Conservation (phyloP, 495 filamentous ascomycete genomes). For the Podospora pseudoanserina region DNA sequence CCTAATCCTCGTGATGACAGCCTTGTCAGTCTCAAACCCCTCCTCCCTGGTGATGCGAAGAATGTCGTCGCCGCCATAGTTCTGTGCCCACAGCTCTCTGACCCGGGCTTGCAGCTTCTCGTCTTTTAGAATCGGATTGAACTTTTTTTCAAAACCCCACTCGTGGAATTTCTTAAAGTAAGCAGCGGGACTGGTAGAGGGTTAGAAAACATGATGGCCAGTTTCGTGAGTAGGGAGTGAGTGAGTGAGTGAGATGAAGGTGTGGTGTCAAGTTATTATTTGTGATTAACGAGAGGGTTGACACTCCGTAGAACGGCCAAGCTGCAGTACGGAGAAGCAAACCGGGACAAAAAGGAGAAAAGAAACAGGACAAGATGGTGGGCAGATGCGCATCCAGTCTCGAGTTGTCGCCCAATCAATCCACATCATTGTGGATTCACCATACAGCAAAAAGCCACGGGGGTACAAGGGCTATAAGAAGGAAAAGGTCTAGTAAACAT, state of each 20-base stretch:
- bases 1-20: neutral
- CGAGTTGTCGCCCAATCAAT: neutral
- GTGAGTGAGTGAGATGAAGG: neutral
- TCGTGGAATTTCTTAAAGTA: neutral
- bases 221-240: neutral
- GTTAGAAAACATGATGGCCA: neutral
- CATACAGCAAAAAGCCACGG: neutral
- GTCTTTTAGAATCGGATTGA: conserved; percentile 2
- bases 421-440: neutral
- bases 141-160: neutral
- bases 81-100: neutral
- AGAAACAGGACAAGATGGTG: neutral
- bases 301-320: neutral
- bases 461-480: neutral
- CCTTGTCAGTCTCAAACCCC: neutral
- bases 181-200: neutral
- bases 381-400: neutral
- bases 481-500: neutral
- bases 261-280: neutral
- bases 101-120: neutral
- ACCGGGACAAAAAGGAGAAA: neutral
- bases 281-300: neutral
- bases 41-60: neutral
- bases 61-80: neutral
- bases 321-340: neutral